These are phyloP conservation scores for Kingdonia uniflora DNA, from an alignment of 164 flowering plant genomes.

Conservation along the genomic window DNA sequence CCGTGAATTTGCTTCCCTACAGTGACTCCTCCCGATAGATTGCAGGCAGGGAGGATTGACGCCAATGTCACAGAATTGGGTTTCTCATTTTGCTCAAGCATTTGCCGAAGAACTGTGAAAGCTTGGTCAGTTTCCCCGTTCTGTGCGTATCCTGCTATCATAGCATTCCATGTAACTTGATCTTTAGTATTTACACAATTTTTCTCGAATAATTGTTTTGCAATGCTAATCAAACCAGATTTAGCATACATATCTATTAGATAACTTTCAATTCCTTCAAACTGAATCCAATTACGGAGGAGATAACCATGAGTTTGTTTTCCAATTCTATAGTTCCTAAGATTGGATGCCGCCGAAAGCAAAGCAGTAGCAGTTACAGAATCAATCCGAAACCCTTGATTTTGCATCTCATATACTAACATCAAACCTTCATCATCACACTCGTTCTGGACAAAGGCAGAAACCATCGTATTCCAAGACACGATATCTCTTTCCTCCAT, in stretches of 20 bases:
- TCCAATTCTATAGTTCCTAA: conserved; percentile 46
- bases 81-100: conserved; percentile 38
- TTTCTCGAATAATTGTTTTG: conserved; percentile 35
- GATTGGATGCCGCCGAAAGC: conserved; percentile 83
- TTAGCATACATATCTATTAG: conserved; percentile 92
- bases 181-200: conserved; percentile 28
- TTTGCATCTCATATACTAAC: conserved; percentile 79
- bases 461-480: conserved; percentile 85
- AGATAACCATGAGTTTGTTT: conserved; percentile 75
- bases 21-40: conserved; percentile 35
- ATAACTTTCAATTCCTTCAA: conserved; percentile 79
- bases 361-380: conserved; percentile 58
- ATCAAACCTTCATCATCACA: conserved; percentile 66
- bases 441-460: conserved; percentile 75
- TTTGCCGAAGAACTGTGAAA: conserved; percentile 34
- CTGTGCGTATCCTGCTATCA: conserved; percentile 67
- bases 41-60: conserved; percentile 71
- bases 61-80: conserved; percentile 73
- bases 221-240: conserved; percentile 42
- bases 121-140: conserved; percentile 51
- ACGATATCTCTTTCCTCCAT: conserved; percentile 76
- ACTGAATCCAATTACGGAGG: conserved; percentile 53
- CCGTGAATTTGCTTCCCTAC: conserved; percentile 71
- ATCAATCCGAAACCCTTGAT: conserved; percentile 49
- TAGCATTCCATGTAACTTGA: conserved; percentile 86